Evolutionary conservation across 768 basidiomycete species (phyloP), one percentile per base, ranked within the genome.

Genomic region (Trametes cinnabarina): DNA sequence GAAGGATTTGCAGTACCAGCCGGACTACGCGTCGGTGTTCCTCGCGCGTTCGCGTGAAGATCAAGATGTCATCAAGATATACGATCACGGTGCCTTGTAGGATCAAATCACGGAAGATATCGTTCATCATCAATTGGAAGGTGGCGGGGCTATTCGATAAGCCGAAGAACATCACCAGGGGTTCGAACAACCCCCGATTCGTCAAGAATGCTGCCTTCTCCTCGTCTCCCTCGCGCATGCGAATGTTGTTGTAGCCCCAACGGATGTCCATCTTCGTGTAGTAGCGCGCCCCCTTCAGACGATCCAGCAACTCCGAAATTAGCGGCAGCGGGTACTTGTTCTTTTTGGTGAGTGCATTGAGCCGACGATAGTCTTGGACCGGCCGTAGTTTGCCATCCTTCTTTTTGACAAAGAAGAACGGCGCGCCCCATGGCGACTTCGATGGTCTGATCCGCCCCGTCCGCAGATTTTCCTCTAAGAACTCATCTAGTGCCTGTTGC

Each of bases 31-130:
- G 25, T 0, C 47, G 39, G 26, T 71, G 66, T 30, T 68, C 63
- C 12, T 58, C 49, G 6, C 41, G 23, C 3, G 55, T 34, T 2
- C 63, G 37, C 2, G 63, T 68, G 55, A 55, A 65, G 11, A 69
- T 64, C 15, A 69, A 28, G 15, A 80, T 76, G 55, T 81, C 71
- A 54, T 79, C 77, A 28, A 81, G 62, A 60, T 83, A 79, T 40
- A 81, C 72, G 0, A 69, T 59, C 17, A 83, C 72, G 20, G 73
- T 68, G 0, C 70, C 69, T 30, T 55, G 17, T 2, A 63, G 56
- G n/a, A 79, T 67, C 47, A 73, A 2, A 41, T 76, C 66, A 5
- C 55, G 17, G 39, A 75, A 68, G 6, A 74, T 55, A 61, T 67
- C 62, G 57, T 73, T 69, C 65, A 72, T 72, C 62, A 72, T 66